Percentiles rank a stretch among this genome's conserved stretches.
Evolutionary conservation across 768 basidiomycete species (phyloP).

Genomic region (Lactarius vividus): DNA sequence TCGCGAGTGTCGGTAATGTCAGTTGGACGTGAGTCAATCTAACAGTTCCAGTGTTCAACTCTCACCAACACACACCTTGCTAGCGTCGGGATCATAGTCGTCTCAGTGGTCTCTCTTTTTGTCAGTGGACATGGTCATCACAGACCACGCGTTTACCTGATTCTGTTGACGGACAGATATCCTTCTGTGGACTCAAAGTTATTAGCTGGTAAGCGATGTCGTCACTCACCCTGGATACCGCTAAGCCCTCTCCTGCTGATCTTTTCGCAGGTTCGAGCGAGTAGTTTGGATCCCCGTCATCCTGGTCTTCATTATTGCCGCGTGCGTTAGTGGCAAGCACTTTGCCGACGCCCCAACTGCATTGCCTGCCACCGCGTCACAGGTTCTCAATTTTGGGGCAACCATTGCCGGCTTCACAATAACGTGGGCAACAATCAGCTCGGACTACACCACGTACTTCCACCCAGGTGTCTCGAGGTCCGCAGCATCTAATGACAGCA

Average conservation of each 20-base stretch:
- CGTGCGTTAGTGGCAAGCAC: slow-evolving; percentile 73
- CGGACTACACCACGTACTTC: slow-evolving; percentile 77
- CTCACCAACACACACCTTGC: not conserved
- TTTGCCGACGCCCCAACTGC: slow-evolving; percentile 48
- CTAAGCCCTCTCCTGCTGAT: not conserved
- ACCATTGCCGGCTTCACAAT: slow-evolving; percentile 72
- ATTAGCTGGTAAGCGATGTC: slow-evolving; percentile 47
- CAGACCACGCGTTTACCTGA: not conserved
- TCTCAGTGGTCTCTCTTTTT: slow-evolving; percentile 62
- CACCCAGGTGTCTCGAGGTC: slow-evolving; percentile 56
- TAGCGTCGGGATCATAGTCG: slow-evolving; percentile 74
- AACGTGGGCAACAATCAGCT: slow-evolving; percentile 56
- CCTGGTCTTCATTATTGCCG: slow-evolving; percentile 66
- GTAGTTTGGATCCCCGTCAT: slow-evolving; percentile 78
- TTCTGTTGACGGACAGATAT: slow-evolving; percentile 39
- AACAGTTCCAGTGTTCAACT: not conserved
- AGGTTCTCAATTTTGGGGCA: slow-evolving; percentile 63
- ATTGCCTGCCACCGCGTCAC: slow-evolving; percentile 50
- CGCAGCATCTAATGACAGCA: slow-evolving; percentile 3
- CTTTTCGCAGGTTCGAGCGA: slow-evolving; percentile 60
- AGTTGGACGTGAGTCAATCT: slow-evolving; percentile 46
- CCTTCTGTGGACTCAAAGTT: slow-evolving; percentile 66
- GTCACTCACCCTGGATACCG: not conserved
- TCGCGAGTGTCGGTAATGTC: slow-evolving; percentile 50
- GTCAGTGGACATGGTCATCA: slow-evolving; percentile 27